Percentiles rank a stretch among this genome's conserved stretches.
Conservation (phyloP, 202 grass and related monocot species). For the Saccharum hybrid region DNA sequence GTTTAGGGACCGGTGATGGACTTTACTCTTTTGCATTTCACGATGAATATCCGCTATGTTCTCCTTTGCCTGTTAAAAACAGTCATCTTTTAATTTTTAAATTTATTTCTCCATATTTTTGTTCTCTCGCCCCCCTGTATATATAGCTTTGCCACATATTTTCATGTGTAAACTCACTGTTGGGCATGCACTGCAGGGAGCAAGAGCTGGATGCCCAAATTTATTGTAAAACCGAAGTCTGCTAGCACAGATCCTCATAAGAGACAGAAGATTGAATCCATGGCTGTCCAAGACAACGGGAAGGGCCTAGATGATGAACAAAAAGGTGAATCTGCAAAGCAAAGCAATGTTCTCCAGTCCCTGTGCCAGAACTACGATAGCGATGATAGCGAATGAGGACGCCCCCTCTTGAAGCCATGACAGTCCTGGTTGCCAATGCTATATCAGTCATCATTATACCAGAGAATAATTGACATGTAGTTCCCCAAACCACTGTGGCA, state of each 20-base stretch:
- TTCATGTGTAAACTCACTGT: conserved; percentile 18
- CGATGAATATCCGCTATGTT: background rate
- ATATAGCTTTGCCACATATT: background rate
- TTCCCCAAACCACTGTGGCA: background rate
- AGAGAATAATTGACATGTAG: background rate
- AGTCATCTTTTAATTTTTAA: conserved; percentile 1
- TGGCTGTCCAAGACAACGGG: background rate
- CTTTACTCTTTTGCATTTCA: background rate
- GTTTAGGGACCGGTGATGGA: no score
- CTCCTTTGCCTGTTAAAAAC: background rate
- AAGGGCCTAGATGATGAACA: conserved; percentile 29
- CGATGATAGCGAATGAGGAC: conserved; percentile 53
- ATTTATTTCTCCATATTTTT: background rate
- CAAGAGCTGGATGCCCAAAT: conserved; percentile 52
- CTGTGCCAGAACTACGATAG: conserved; percentile 63
- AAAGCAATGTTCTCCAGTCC: conserved; percentile 53
- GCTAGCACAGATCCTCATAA: conserved; percentile 28
- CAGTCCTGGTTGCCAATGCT: background rate
- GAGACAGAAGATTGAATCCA: conserved; percentile 37
- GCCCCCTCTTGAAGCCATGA: background rate
- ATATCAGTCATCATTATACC: background rate
- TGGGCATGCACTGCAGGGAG: conserved; percentile 40
- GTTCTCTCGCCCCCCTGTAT: no score
- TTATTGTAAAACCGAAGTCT: conserved; percentile 64
- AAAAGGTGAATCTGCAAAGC: conserved; percentile 7